Conservation (phyloP, 2,329 filamentous ascomycete species). For the Diplodia sapinea region DNA sequence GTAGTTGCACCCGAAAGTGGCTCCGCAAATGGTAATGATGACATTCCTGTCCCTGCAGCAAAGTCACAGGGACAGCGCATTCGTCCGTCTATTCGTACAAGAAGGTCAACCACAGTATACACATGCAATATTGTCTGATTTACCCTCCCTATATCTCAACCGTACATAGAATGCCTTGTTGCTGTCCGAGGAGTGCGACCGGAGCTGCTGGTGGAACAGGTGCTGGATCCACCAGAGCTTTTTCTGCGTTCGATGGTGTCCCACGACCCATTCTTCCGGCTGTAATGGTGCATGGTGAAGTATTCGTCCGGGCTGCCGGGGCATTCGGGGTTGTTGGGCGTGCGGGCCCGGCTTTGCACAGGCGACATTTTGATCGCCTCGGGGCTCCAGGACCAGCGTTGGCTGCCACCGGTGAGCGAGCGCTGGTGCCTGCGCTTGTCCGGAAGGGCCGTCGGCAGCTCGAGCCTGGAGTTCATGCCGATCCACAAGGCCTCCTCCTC, state of each 20-base stretch:
- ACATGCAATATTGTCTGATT: background rate
- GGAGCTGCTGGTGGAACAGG: slow-evolving; percentile 29
- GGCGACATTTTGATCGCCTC: slow-evolving; percentile 48
- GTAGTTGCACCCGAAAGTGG: background rate
- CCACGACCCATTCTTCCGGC: slow-evolving; percentile 3
- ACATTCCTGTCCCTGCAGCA: background rate
- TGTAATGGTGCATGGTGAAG: slow-evolving; percentile 31
- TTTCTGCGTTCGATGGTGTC: slow-evolving; percentile 20
- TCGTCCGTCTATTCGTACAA: background rate
- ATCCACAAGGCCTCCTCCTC: slow-evolving; percentile 54
- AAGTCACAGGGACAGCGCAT: background rate
- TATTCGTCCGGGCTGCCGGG: slow-evolving; percentile 31
- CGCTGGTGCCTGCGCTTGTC: slow-evolving; percentile 39
- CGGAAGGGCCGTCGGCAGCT: slow-evolving; percentile 44
- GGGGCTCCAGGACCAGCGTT: slow-evolving; percentile 40
- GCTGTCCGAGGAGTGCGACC: slow-evolving; percentile 22
- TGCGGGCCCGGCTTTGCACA: slow-evolving; percentile 33
- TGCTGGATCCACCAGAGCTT: slow-evolving; percentile 28
- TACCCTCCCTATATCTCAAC: slow-evolving; percentile 7
- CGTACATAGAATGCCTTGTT: slow-evolving; percentile 24
- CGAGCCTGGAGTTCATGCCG: slow-evolving; percentile 51
- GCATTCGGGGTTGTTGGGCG: slow-evolving; percentile 17
- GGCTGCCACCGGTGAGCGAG: slow-evolving; percentile 42
- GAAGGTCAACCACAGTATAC: background rate
- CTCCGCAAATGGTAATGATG: background rate